These are phyloP conservation scores for Cutaneotrichosporon sp. DNA, from an alignment of 1,284 basidiomycete species.

Conservation along the genomic window DNA sequence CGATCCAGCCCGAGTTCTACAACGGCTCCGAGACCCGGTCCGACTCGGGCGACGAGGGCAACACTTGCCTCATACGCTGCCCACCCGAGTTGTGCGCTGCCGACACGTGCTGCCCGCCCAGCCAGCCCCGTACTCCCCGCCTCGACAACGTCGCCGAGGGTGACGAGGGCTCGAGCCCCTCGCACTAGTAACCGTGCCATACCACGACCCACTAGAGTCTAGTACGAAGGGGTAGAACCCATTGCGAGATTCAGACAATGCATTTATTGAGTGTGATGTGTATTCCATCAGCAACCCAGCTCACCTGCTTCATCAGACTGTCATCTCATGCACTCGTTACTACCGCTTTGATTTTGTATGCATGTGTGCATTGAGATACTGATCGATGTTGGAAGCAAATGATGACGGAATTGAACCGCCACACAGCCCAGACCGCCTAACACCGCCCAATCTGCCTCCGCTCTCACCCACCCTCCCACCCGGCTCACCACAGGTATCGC, in stretches of 20 bases:
- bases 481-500: not conserved
- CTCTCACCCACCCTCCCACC: not conserved
- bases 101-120: conserved; percentile 51
- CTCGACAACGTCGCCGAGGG: conserved; percentile 39
- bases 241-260: not conserved
- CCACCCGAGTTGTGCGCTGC: conserved; percentile 53
- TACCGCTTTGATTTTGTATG: not conserved
- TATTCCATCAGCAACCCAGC: too few relatives aligned
- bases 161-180: conserved; percentile 25
- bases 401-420: not conserved
- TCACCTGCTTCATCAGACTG: too few relatives aligned
- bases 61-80: conserved; percentile 52
- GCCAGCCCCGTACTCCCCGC: conserved; percentile 17
- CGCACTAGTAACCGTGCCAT: conserved; percentile 10
- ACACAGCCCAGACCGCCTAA: conserved; percentile 4
- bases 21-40: conserved; percentile 23
- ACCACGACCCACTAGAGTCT: not conserved
- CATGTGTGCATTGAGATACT: not conserved
- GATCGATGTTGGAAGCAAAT: too few relatives aligned
- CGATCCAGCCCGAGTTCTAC: conserved; percentile 63
- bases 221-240: not conserved
- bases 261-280: not conserved
- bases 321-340: too few relatives aligned
- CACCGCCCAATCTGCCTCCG: conserved; percentile 6
- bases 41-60: conserved; percentile 31